A percentile compares a stretch with the other conserved stretches of the same genome.
Conservation (phyloP, 106 monocot genomes). For the Dioscorea alata region DNA sequence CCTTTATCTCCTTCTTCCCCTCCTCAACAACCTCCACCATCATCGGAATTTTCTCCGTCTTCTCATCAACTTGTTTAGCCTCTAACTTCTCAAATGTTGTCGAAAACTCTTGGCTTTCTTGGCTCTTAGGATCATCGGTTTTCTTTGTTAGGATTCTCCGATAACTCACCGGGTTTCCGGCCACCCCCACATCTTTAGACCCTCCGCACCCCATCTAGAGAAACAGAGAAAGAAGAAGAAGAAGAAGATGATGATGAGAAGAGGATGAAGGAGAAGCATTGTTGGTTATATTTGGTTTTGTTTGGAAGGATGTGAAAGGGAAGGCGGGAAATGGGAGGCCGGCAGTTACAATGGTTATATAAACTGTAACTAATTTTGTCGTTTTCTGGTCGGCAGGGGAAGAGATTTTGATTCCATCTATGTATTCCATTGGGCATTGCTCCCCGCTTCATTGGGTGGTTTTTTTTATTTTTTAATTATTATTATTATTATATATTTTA, state of each 20-base stretch:
- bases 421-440: too few relatives aligned
- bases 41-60: not conserved
- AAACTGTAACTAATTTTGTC: not conserved
- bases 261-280: not conserved
- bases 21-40: not conserved
- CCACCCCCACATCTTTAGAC: slow-evolving; percentile 25
- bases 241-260: not conserved
- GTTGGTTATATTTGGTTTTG: not conserved
- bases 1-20: too few relatives aligned
- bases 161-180: slow-evolving; percentile 8
- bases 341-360: not conserved
- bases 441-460: too few relatives aligned
- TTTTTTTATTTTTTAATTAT: too few relatives aligned
- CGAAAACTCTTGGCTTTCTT: not conserved
- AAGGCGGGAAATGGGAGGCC: not conserved
- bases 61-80: not conserved
- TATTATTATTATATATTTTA: too few relatives aligned
- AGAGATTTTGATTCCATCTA: too few relatives aligned
- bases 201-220: slow-evolving; percentile 32
- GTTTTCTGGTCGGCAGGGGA: not conserved
- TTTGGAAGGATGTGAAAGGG: not conserved
- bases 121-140: not conserved
- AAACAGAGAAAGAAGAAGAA: not conserved
- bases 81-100: not conserved
- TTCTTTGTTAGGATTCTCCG: not conserved